phyloP scores from a whole-genome alignment of 2,329 filamentous ascomycete species.

The Fusarium dimerum region DNA sequence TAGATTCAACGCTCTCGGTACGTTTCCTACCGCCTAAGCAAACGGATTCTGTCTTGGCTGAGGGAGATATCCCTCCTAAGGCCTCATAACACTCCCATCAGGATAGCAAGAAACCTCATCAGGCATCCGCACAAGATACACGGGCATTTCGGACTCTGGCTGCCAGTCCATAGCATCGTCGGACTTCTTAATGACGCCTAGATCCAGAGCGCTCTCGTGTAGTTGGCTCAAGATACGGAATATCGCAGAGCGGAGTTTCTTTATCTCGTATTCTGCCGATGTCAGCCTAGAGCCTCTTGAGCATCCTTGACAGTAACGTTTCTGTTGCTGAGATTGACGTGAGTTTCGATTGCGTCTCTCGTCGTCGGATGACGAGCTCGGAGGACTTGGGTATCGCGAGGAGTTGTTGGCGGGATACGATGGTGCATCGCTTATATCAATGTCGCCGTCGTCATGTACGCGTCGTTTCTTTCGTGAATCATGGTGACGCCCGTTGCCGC shows the following conservation, averaged over 20 bases:
- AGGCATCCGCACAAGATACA: constrained; percentile 9
- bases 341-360: too few species aligned
- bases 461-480: too few species aligned
- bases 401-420: too few species aligned
- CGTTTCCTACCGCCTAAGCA: too few species aligned
- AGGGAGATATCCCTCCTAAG: neutral
- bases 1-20: neutral
- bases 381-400: too few species aligned
- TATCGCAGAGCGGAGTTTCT: constrained; percentile 5
- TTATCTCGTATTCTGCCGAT: neutral
- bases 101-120: constrained; percentile 14
- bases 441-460: too few species aligned
- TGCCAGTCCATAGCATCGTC: constrained; percentile 21
- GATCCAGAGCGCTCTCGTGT: constrained; percentile 4
- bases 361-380: too few species aligned
- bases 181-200: neutral
- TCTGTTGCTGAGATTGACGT: too few species aligned
- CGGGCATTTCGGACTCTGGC: constrained; percentile 11
- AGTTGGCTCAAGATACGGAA: constrained; percentile 4
- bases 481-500: too few species aligned
- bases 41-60: too few species aligned
- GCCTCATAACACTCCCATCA: neutral
- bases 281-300: neutral
- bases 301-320: too few species aligned
- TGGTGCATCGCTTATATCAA: too few species aligned